Evolutionary conservation across 2,329 filamentous ascomycete genomes (phyloP).

Genomic region (Cladophialophora bantiana): DNA sequence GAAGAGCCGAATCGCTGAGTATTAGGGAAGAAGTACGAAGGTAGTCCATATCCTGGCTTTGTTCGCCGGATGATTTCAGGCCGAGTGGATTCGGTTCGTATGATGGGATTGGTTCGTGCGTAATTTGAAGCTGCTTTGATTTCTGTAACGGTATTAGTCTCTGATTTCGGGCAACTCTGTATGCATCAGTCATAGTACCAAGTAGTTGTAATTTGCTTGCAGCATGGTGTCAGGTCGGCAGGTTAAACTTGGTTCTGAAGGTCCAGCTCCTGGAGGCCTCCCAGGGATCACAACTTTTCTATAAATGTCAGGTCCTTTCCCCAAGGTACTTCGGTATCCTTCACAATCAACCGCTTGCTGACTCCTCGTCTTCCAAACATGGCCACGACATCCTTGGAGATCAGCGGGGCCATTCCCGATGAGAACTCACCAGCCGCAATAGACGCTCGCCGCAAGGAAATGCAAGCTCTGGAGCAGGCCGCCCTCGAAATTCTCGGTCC

Average conservation of each 20-base stretch:
- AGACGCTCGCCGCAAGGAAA: not conserved
- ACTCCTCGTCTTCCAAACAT: not conserved
- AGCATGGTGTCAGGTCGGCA: no score
- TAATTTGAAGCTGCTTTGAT: not conserved
- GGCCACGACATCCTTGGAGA: not conserved
- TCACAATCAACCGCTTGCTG: not conserved
- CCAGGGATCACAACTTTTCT: not conserved
- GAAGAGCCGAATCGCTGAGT: no score
- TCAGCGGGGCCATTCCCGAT: not conserved
- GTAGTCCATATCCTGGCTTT: no score
- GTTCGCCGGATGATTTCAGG: not conserved
- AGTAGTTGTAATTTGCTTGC: no score
- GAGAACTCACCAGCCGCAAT: not conserved
- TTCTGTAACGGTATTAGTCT: not conserved
- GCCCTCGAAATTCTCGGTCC: not conserved
- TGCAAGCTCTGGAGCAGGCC: not conserved
- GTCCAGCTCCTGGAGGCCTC: no score
- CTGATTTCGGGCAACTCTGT: not conserved
- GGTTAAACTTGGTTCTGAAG: no score
- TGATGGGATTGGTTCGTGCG: not conserved
- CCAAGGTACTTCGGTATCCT: not conserved
- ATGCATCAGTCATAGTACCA: no score
- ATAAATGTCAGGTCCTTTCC: not conserved
- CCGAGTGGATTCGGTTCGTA: not conserved
- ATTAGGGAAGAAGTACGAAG: no score